Conservation (phyloP, 306 rosid genomes). For the Comarum palustre region DNA sequence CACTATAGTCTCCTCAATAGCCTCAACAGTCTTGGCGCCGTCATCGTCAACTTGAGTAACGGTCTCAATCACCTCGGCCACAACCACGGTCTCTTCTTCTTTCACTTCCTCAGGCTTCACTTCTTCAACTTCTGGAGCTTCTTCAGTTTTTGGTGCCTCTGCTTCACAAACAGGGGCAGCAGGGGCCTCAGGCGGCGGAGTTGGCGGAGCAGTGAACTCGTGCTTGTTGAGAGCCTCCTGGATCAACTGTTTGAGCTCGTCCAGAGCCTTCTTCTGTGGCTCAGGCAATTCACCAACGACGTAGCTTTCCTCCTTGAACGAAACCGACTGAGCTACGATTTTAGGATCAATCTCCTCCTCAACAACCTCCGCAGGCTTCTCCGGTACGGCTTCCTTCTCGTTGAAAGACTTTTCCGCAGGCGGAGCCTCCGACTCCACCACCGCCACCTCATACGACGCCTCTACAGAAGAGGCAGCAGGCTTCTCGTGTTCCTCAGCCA, state of each 20-base stretch:
- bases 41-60: conserved; percentile 41
- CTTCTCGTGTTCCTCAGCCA: conserved; percentile 75
- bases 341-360: conserved; percentile 26
- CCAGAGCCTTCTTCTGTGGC: conserved; percentile 69
- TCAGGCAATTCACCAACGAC: conserved; percentile 82
- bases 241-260: conserved; percentile 61
- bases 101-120: conserved; percentile 12
- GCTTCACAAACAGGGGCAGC: background rate
- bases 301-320: conserved; percentile 89
- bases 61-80: conserved; percentile 35
- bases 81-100: conserved; percentile 19
- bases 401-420: conserved; percentile 23
- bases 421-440: conserved; percentile 25
- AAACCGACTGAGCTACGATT: conserved; percentile 59
- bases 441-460: conserved; percentile 31
- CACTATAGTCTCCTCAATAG: conserved; percentile 59
- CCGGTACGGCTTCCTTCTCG: conserved; percentile 13
- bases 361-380: conserved; percentile 7
- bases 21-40: conserved; percentile 69
- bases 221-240: conserved; percentile 74
- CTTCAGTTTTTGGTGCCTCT: conserved; percentile 6
- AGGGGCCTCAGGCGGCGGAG: conserved; percentile 24
- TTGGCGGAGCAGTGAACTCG: conserved; percentile 52
- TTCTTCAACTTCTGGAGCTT: background rate
- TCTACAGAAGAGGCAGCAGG: conserved; percentile 37